These are phyloP conservation scores for Penicillium aurantiogriseum DNA, from an alignment of 2,329 filamentous ascomycete genomes.

Conservation along the genomic window DNA sequence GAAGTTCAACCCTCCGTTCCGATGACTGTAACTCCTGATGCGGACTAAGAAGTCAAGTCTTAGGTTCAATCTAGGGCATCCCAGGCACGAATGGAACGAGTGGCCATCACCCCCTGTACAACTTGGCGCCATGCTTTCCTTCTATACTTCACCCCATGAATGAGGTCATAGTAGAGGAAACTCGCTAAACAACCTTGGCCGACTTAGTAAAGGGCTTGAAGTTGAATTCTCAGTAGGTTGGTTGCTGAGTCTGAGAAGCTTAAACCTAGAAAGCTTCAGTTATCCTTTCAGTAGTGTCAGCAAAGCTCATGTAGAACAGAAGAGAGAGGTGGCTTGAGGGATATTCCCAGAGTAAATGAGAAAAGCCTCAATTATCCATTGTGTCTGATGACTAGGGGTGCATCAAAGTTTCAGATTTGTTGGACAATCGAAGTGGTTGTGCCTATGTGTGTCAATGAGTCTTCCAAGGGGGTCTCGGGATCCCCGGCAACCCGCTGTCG, in stretches of 20 bases:
- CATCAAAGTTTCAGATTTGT: constrained; percentile 14
- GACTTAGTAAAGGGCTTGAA: neutral
- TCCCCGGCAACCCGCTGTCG: neutral
- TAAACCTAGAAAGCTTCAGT: neutral
- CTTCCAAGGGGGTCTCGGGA: neutral
- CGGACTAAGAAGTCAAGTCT: constrained; percentile 19
- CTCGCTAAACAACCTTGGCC: too few relatives aligned
- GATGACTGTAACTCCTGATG: constrained; percentile 22
- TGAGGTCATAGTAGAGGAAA: neutral
- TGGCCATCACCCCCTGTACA: constrained; percentile 16
- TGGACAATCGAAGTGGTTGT: neutral
- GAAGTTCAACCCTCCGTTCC: neutral
- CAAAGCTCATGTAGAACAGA: constrained; percentile 3
- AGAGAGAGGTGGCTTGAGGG: constrained; percentile 5
- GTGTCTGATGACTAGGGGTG: constrained; percentile 20
- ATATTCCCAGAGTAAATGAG: constrained; percentile 1
- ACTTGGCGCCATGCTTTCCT: constrained; percentile 4
- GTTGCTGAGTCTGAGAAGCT: neutral
- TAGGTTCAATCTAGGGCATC: constrained; percentile 13
- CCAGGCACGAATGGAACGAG: constrained; percentile 2
- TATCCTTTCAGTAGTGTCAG: constrained; percentile 14
- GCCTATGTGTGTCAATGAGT: neutral
- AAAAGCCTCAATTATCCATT: neutral
- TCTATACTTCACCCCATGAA: neutral
- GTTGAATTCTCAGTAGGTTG: neutral